A percentile compares a stretch with the other conserved stretches of the same genome.
phyloP scores from a whole-genome alignment of 1,139 yeast species.

The Taiozyma sp. region DNA sequence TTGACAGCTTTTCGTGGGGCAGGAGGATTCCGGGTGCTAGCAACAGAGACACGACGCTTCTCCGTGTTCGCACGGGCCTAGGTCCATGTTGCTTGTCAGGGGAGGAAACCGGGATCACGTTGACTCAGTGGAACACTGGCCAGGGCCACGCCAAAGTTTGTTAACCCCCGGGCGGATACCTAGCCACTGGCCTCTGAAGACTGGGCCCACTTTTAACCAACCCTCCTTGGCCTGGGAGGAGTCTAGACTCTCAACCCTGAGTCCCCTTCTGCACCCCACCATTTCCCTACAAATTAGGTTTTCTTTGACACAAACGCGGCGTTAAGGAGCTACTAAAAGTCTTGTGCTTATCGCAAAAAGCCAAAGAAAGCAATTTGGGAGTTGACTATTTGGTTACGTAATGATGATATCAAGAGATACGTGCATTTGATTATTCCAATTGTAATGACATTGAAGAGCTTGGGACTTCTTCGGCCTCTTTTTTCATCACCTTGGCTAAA shows the following conservation, averaged over 20 bases:
- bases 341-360: not conserved
- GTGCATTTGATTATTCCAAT: not conserved
- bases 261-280: not conserved
- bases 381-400: not conserved
- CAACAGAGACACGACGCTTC: not conserved
- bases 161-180: not conserved
- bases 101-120: not conserved
- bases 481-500: not conserved
- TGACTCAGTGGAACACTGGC: not conserved
- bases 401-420: not conserved
- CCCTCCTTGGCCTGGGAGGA: too few relatives aligned
- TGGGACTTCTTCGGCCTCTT: not conserved
- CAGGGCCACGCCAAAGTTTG: not conserved
- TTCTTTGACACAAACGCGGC: not conserved
- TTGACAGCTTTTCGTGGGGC: not conserved
- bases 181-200: not conserved
- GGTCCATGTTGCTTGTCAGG: not conserved
- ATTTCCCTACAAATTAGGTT: not conserved
- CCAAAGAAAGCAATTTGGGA: not conserved
- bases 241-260: not conserved
- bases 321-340: not conserved
- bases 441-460: not conserved
- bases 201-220: not conserved
- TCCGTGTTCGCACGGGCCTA: not conserved
- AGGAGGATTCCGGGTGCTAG: not conserved